Conservation (phyloP, 495 filamentous ascomycete genomes). For the Glutinoglossum americanum region DNA sequence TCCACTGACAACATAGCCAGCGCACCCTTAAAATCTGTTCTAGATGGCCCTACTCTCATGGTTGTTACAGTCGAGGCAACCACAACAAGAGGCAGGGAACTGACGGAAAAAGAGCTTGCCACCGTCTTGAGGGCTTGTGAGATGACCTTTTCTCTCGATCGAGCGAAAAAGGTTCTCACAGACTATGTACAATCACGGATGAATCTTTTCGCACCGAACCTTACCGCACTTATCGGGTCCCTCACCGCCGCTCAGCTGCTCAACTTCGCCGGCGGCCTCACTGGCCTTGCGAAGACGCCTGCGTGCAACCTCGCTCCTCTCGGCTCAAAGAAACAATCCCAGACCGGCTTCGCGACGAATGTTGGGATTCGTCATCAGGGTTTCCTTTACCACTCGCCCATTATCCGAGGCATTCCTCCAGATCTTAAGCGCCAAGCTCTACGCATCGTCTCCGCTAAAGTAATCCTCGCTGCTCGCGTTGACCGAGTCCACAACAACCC, state of each 20-base stretch:
- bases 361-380: conserved; percentile 81
- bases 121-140: conserved; percentile 59
- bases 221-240: conserved; percentile 81
- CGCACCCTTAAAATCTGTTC: conserved; percentile 47
- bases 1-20: conserved; percentile 55
- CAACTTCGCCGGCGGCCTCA: conserved; percentile 76
- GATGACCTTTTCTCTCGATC: conserved; percentile 69
- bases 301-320: conserved; percentile 81
- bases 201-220: conserved; percentile 85
- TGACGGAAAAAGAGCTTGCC: conserved; percentile 54
- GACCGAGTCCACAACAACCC: conserved; percentile 68
- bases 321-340: conserved; percentile 67
- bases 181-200: conserved; percentile 96
- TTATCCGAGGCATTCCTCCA: conserved; percentile 60
- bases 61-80: conserved; percentile 91
- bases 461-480: conserved; percentile 73
- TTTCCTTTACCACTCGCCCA: conserved; percentile 76
- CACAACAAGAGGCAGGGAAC: conserved; percentile 57
- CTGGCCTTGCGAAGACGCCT: conserved; percentile 74
- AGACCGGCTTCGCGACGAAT: conserved; percentile 80
- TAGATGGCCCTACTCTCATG: conserved; percentile 83
- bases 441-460: conserved; percentile 83
- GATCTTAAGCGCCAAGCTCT: conserved; percentile 89
- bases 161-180: conserved; percentile 68
- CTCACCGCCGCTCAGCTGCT: conserved; percentile 92